Evolutionary conservation across 306 rosid genomes (phyloP).

Genomic region (Cajanus cajan): DNA sequence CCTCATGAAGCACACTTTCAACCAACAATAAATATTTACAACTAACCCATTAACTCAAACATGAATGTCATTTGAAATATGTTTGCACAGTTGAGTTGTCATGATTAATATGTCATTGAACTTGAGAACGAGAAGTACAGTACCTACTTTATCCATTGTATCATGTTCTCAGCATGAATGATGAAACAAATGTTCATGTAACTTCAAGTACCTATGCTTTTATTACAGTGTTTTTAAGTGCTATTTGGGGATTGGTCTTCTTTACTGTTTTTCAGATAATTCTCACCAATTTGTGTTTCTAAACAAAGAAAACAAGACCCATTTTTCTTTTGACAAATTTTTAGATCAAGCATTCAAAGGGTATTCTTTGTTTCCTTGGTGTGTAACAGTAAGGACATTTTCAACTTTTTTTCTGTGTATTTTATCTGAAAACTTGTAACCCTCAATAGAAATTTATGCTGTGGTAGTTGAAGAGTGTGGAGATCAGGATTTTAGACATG

Average conservation of each 20-base stretch:
- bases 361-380: not conserved
- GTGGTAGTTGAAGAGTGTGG: not conserved
- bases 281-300: not conserved
- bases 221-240: not conserved
- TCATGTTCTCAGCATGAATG: not conserved
- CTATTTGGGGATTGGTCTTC: not conserved
- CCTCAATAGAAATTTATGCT: not conserved
- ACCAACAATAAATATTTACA: conserved; percentile 18
- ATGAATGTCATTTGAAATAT: conserved; percentile 18
- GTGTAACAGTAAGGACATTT: not conserved
- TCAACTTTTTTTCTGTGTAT: not conserved
- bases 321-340: not conserved
- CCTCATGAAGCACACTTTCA: conserved; percentile 8
- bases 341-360: not conserved
- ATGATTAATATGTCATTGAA: not conserved
- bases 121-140: not conserved
- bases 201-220: not conserved
- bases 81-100: not conserved
- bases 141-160: not conserved
- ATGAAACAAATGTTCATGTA: conserved; percentile 6
- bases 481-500: not conserved
- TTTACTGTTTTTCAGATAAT: conserved; percentile 1
- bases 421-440: conserved; percentile 2
- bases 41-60: conserved; percentile 2
- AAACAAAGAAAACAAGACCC: no score